Conservation (phyloP, 805 yeast species). For the Metschnikowia kofuensis region DNA sequence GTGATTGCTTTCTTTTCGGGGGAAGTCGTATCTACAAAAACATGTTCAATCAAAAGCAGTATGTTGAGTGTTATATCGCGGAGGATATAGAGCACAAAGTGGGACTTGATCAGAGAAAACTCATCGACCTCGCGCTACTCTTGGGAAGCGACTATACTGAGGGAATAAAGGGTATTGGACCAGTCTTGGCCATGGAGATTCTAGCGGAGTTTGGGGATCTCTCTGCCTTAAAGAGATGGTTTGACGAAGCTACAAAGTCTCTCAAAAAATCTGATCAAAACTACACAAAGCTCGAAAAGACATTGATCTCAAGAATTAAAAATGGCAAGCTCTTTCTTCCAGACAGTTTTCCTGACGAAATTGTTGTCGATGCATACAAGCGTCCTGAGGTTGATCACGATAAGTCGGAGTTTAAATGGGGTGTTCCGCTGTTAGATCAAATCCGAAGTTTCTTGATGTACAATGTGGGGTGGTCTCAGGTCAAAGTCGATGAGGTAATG, state of each 20-base stretch:
- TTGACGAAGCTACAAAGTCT: slow-evolving; percentile 46
- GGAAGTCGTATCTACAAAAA: slow-evolving; percentile 82
- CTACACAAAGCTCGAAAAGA: slow-evolving; percentile 50
- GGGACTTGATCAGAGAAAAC: slow-evolving; percentile 58
- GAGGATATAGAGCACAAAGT: slow-evolving; percentile 57
- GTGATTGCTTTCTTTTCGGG: slow-evolving; percentile 94
- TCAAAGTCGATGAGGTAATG: slow-evolving; percentile 73
- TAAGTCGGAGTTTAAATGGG: slow-evolving; percentile 81
- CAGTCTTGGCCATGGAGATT: slow-evolving; percentile 87
- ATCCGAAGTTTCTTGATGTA: slow-evolving; percentile 65
- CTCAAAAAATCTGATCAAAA: slow-evolving; percentile 33
- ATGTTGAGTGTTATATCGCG: slow-evolving; percentile 77
- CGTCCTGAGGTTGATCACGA: slow-evolving; percentile 85
- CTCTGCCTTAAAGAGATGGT: slow-evolving; percentile 49
- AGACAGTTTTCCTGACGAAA: slow-evolving; percentile 64
- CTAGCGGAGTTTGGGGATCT: slow-evolving; percentile 73
- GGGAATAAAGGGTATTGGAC: slow-evolving; percentile 92
- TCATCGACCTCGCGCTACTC: slow-evolving; percentile 79
- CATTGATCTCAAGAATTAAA: slow-evolving; percentile 54
- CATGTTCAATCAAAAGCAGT: slow-evolving; percentile 90
- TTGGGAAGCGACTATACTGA: slow-evolving; percentile 95
- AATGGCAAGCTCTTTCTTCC: slow-evolving; percentile 54
- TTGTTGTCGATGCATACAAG: slow-evolving; percentile 70
- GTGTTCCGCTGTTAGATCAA: slow-evolving; percentile 78
- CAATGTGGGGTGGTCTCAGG: slow-evolving; percentile 78